Conservation (phyloP, 345 rosid genomes). For the Aethionema arabicum region DNA sequence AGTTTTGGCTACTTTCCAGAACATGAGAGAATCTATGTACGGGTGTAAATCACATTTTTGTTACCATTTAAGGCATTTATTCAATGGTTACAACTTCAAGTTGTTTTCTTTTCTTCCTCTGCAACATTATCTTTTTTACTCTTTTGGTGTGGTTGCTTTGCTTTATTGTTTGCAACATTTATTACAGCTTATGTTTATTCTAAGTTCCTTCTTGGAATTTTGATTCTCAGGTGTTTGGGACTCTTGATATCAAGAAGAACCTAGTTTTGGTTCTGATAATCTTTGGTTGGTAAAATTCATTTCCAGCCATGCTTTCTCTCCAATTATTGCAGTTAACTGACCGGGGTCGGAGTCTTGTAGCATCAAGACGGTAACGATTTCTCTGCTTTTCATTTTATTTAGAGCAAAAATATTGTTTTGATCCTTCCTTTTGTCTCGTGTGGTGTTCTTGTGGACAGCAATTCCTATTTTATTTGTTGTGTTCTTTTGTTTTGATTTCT, state of each 20-base stretch:
- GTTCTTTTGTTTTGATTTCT: not conserved
- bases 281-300: constrained; percentile 16
- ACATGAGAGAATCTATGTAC: constrained; percentile 9
- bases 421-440: constrained; percentile 3
- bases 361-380: constrained; percentile 68
- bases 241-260: constrained; percentile 29
- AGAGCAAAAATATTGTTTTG: not conserved
- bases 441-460: not conserved
- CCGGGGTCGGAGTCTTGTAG: constrained; percentile 72
- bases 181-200: not conserved
- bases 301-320: constrained; percentile 77
- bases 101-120: not conserved
- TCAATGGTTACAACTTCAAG: constrained; percentile 9
- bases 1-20: not conserved
- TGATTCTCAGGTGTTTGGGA: constrained; percentile 35
- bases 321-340: constrained; percentile 86
- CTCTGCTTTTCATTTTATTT: not conserved
- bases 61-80: constrained; percentile 13
- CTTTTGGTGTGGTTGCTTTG: constrained; percentile 12
- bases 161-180: not conserved
- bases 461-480: not conserved
- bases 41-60: constrained; percentile 4
- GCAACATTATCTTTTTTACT: not conserved
- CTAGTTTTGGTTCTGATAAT: constrained; percentile 32
- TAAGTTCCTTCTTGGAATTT: constrained; percentile 3